These are phyloP conservation scores for Fusarium virguliforme DNA, from an alignment of 2,329 filamentous ascomycete species.

Conservation along the genomic window DNA sequence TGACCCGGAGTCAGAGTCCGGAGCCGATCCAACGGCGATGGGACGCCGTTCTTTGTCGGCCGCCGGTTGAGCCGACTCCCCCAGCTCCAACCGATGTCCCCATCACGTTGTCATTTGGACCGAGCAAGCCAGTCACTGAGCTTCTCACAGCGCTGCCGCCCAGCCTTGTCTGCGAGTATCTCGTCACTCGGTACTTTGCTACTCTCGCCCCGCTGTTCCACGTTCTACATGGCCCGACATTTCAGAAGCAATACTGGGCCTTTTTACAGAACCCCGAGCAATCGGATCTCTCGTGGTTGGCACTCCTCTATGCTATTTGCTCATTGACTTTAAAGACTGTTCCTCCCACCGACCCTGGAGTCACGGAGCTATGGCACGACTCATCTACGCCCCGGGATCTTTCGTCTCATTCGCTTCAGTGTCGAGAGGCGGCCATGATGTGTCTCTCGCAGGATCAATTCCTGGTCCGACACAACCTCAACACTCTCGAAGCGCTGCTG, in stretches of 20 bases:
- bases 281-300: conserved; percentile 35
- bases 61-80: not conserved
- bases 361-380: conserved; percentile 22
- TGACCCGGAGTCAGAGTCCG: conserved; percentile 5
- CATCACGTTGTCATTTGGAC: conserved; percentile 22
- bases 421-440: conserved; percentile 31
- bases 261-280: conserved; percentile 21
- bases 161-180: conserved; percentile 25
- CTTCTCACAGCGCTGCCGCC: conserved; percentile 28
- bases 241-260: conserved; percentile 34
- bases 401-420: not conserved
- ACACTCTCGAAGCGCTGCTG: conserved; percentile 35
- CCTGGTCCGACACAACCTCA: conserved; percentile 33
- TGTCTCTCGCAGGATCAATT: conserved; percentile 37
- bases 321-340: conserved; percentile 30
- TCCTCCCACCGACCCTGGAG: conserved; percentile 24
- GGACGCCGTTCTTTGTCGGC: conserved; percentile 1
- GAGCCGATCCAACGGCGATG: conserved; percentile 8
- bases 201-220: conserved; percentile 36
- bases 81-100: not conserved
- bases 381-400: conserved; percentile 5
- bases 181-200: conserved; percentile 32
- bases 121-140: conserved; percentile 10
- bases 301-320: conserved; percentile 38
- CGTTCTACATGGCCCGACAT: conserved; percentile 37